phyloP scores from a whole-genome alignment of 2,329 filamentous ascomycete genomes.

The Pseudopyricularia javanii region DNA sequence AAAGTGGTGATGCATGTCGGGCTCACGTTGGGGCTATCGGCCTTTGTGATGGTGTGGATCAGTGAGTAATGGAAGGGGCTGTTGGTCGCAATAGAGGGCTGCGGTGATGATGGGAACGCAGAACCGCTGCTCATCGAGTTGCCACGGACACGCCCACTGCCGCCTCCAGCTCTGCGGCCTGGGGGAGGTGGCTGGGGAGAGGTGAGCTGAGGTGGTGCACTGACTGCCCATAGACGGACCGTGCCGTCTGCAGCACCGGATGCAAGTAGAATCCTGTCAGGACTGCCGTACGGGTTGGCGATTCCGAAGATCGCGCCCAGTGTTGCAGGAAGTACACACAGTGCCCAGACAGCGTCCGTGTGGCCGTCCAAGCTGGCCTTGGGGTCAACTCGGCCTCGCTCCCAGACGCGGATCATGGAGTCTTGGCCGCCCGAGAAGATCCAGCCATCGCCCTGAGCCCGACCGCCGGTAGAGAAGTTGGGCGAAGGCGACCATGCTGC shows the following conservation, averaged over 20 bases:
- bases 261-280: conserved; percentile 80
- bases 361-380: conserved; percentile 92
- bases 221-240: conserved; percentile 90
- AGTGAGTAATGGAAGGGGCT: conserved; percentile 82
- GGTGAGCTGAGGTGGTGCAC: conserved; percentile 72
- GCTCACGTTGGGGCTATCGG: conserved; percentile 53
- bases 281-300: conserved; percentile 59
- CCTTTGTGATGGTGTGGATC: conserved; percentile 70
- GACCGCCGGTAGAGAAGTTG: conserved; percentile 79
- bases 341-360: conserved; percentile 89
- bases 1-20: conserved; percentile 90
- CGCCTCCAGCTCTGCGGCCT: conserved; percentile 41
- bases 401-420: conserved; percentile 87
- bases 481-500: conserved; percentile 79
- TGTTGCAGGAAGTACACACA: conserved; percentile 82
- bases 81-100: conserved; percentile 73
- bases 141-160: conserved; percentile 60
- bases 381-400: conserved; percentile 83
- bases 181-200: conserved; percentile 59
- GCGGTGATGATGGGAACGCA: conserved; percentile 79
- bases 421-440: conserved; percentile 97
- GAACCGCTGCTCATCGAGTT: conserved; percentile 93
- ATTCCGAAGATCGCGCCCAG: conserved; percentile 71
- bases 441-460: conserved; percentile 88
- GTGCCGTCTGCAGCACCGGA: conserved; percentile 86